phyloP scores from a whole-genome alignment of 306 rosid species.

The Dryas drummondii region DNA sequence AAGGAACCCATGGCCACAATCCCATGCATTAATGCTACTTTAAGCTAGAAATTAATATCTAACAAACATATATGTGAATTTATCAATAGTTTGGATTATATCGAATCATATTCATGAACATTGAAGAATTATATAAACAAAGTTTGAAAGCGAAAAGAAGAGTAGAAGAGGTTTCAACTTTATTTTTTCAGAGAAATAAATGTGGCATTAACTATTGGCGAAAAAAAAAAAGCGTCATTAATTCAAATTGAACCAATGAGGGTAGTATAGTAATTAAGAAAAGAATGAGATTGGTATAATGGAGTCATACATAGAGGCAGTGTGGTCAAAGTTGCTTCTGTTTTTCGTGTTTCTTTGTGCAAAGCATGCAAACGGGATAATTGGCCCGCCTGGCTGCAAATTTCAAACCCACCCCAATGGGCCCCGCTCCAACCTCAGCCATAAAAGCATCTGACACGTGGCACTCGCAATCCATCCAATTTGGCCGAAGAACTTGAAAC shows the following conservation, averaged over 20 bases:
- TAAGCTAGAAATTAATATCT: too few species aligned
- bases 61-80: too few species aligned
- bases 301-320: slow-evolving; percentile 28
- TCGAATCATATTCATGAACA: background rate
- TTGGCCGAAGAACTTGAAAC: slow-evolving; percentile 51
- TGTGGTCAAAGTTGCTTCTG: slow-evolving; percentile 54
- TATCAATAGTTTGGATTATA: too few species aligned
- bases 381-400: slow-evolving; percentile 54
- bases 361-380: slow-evolving; percentile 69
- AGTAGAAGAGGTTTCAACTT: background rate
- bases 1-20: too few species aligned
- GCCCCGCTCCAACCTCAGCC: background rate
- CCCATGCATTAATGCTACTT: too few species aligned
- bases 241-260: slow-evolving; percentile 1
- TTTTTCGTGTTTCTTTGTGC: slow-evolving; percentile 36
- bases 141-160: background rate
- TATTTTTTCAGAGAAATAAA: background rate
- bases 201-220: background rate
- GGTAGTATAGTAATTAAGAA: slow-evolving; percentile 21
- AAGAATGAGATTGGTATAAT: background rate
- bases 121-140: background rate
- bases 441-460: slow-evolving; percentile 49
- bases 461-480: slow-evolving; percentile 59
- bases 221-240: background rate
- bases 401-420: slow-evolving; percentile 34